phyloP scores from a whole-genome alignment of 1,284 basidiomycete genomes.

The Pseudozyma pruni region DNA sequence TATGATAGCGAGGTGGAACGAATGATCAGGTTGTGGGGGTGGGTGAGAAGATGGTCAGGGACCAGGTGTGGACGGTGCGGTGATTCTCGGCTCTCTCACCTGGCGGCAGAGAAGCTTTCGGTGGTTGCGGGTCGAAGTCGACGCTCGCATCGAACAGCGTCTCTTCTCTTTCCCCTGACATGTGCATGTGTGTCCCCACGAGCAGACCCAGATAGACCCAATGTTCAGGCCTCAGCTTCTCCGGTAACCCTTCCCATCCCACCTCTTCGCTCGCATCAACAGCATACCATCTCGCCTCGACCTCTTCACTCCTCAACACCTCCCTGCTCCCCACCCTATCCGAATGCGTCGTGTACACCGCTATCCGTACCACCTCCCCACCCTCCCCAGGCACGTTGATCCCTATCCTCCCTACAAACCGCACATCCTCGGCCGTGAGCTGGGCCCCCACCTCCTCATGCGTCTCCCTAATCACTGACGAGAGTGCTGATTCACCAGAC shows the following conservation, averaged over 20 bases:
- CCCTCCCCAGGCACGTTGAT: slow-evolving; percentile 10
- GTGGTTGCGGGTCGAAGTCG: slow-evolving; percentile 11
- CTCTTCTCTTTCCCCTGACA: not conserved
- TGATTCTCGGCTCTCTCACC: slow-evolving; percentile 24
- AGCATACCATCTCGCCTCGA: not conserved
- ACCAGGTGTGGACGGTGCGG: slow-evolving; percentile 9
- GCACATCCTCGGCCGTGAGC: not conserved
- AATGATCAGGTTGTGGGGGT: not conserved
- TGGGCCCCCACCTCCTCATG: slow-evolving; percentile 9
- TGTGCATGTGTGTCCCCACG: not conserved
- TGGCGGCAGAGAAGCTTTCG: not conserved
- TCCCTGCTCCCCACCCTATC: not conserved
- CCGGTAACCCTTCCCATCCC: not conserved
- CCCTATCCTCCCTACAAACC: not conserved
- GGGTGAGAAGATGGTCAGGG: not conserved
- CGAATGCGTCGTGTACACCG: not conserved
- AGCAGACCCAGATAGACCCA: slow-evolving; percentile 6
- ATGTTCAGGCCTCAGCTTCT: slow-evolving; percentile 16
- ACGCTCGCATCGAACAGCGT: slow-evolving; percentile 10
- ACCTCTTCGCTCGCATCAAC: not conserved
- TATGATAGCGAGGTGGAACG: not conserved
- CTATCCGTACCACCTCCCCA: slow-evolving; percentile 15
- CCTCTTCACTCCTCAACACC: slow-evolving; percentile 1
- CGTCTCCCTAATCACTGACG: slow-evolving; percentile 19
- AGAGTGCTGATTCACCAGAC: not conserved